phyloP scores from a whole-genome alignment of 345 rosid genomes.

The Lumnitzera racemosa region DNA sequence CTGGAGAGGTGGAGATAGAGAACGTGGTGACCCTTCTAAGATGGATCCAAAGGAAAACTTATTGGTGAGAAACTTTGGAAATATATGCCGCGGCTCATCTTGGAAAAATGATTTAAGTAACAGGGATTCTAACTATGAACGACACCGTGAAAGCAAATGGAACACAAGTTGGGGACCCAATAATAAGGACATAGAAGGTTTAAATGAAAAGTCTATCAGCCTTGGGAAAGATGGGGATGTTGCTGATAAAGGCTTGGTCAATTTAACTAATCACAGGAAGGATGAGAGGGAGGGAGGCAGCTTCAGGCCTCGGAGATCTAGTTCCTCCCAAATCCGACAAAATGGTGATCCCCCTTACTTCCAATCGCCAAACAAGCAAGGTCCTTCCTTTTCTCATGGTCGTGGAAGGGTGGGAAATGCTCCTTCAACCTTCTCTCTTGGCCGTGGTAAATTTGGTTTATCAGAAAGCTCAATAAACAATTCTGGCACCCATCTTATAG shows the following conservation, averaged over 20 bases:
- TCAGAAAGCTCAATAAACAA: conserved; percentile 41
- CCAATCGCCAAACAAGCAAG: conserved; percentile 62
- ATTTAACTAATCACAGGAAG: conserved; percentile 21
- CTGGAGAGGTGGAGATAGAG: conserved; percentile 85
- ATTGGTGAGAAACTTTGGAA: conserved; percentile 41
- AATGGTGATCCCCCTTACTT: conserved; percentile 66
- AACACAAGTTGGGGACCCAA: conserved; percentile 97
- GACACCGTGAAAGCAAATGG: conserved; percentile 96
- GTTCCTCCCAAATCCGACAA: conserved; percentile 54
- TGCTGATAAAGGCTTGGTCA: too few relatives aligned
- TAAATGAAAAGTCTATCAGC: conserved; percentile 53
- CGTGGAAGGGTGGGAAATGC: conserved; percentile 65
- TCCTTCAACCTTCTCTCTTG: conserved; percentile 42
- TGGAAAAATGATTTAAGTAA: conserved; percentile 68
- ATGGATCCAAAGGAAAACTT: conserved; percentile 79
- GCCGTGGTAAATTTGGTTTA: conserved; percentile 52
- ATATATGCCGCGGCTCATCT: conserved; percentile 54
- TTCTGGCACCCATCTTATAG: conserved; percentile 32
- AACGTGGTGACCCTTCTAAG: conserved; percentile 54
- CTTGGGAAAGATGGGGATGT: conserved; percentile 47
- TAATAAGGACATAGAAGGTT: conserved; percentile 49
- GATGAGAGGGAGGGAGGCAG: conserved; percentile 61
- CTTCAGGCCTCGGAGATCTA: conserved; percentile 77
- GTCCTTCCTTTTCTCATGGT: conserved; percentile 46
- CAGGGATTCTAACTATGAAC: conserved; percentile 66